Conservation (phyloP, 495 filamentous ascomycete species). For the Neurospora sp. region DNA sequence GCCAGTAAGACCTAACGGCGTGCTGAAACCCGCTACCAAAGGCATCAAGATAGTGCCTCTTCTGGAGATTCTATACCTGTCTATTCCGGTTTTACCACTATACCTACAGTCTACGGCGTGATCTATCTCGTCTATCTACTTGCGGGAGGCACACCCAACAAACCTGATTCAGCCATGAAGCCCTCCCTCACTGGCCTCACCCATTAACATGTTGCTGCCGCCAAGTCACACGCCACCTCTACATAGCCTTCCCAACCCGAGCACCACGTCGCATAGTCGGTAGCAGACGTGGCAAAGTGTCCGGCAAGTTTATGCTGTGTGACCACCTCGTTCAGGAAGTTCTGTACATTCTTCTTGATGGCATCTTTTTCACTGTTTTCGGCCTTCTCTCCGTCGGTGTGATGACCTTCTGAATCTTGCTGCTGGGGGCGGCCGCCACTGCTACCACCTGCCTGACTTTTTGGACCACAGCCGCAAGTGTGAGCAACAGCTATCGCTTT, state of each 20-base stretch:
- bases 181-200: neutral
- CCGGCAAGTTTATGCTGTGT: constrained; percentile 11
- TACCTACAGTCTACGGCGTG: neutral
- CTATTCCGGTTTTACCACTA: neutral
- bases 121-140: neutral
- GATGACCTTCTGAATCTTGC: neutral
- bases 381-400: neutral
- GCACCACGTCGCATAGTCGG: constrained; percentile 13
- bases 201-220: neutral
- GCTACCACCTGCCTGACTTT: neutral
- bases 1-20: neutral
- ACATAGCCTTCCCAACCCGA: constrained; percentile 10
- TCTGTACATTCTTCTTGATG: constrained; percentile 1
- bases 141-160: neutral
- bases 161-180: neutral
- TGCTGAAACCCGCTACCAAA: neutral
- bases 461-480: neutral
- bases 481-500: constrained; percentile 16
- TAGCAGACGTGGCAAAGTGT: constrained; percentile 15
- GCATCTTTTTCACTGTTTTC: neutral
- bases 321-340: constrained; percentile 8
- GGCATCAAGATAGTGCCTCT: neutral
- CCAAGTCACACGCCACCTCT: neutral
- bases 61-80: neutral
- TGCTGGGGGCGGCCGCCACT: neutral